Base-by-base conservation (phyloP, 208 protist species). In the Porcisia deanei region DNA sequence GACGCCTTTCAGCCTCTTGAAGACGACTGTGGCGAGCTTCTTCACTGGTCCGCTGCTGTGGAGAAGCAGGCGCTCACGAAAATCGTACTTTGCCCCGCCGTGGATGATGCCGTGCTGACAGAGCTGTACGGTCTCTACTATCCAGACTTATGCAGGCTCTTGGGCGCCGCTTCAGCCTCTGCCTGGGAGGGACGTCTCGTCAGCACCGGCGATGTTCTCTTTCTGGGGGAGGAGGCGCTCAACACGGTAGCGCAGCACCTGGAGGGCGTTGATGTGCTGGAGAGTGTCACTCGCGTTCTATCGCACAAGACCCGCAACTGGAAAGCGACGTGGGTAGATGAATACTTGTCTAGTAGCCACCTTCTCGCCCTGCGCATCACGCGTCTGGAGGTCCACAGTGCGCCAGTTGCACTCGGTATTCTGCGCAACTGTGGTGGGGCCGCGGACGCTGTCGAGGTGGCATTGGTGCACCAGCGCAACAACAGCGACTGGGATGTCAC, bases 151-250 rank as follows among this genome's bases (percentile, higher is more conserved):
- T 73, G 91, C 18, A 76, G 76, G 1, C 66, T 85, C 57, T 74
- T 84, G 14, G 49, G 88, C 10, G 79, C 80, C 25, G 79, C 85
- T 22, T 76, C 73, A 20, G 82, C 82, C 9, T 39, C 54, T 8
- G 55, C 76, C 30, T 81, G 93, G 65, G 63, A 92, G 64, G 88
- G 85, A 0, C 73, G 81, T 52, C 67, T 94, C n/a, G 77, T 96
- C n/a, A 83, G 82, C 63, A 81, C 86, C 30, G 88, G 88, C n/a
- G 88, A 93, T 59, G 82, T 94, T 61, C 65, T 94, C 52, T 80
- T 58, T 1, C 30, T 96, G 9, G 74, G 77, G 0, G 54, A 67
- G 14, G 64, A 52, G 22, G 67, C 57, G 54, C 84, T 83, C n/a
- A 71, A 73, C 58, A 57, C 2, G 12, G 71, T 58, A 59, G 76